phyloP scores from a whole-genome alignment of 257 asterid genomes.

The Perilla frutescens region DNA sequence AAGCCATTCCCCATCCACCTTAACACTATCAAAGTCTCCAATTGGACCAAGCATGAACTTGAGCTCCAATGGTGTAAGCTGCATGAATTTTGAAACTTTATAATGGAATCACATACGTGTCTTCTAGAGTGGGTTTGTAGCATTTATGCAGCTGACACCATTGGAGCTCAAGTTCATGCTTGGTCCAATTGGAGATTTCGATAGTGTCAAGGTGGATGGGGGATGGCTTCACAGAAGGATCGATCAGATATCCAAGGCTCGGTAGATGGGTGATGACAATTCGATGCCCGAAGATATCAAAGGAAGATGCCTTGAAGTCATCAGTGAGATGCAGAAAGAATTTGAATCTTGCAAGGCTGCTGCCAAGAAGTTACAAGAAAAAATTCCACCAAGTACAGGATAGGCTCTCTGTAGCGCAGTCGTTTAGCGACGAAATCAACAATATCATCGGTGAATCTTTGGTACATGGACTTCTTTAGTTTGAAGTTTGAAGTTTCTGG shows the following conservation, averaged over 20 bases:
- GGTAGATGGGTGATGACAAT: neutral
- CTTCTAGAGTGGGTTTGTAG: too few species aligned
- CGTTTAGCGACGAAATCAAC: neutral
- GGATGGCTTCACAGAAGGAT: constrained; percentile 20
- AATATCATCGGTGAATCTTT: neutral
- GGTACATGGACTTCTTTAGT: constrained; percentile 27
- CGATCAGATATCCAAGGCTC: constrained; percentile 2
- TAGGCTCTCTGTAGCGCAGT: neutral
- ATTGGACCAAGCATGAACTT: neutral
- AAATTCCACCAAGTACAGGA: neutral
- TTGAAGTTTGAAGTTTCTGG: neutral
- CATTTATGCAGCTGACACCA: neutral
- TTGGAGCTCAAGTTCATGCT: neutral
- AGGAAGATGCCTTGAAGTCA: neutral
- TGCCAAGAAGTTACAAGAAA: constrained; percentile 7
- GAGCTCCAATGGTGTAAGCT: constrained; percentile 4
- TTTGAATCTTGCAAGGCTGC: neutral
- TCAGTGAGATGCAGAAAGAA: constrained; percentile 16
- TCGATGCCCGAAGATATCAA: neutral
- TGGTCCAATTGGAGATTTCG: constrained; percentile 6
- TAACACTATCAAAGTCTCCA: constrained; percentile 16
- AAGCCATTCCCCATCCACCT: constrained; percentile 26
- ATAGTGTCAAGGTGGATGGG: constrained; percentile 12
- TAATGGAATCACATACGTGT: too few species aligned
- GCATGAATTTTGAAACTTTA: neutral